Base-by-base conservation (phyloP, 345 rosid species). In the Clausena lansium region DNA sequence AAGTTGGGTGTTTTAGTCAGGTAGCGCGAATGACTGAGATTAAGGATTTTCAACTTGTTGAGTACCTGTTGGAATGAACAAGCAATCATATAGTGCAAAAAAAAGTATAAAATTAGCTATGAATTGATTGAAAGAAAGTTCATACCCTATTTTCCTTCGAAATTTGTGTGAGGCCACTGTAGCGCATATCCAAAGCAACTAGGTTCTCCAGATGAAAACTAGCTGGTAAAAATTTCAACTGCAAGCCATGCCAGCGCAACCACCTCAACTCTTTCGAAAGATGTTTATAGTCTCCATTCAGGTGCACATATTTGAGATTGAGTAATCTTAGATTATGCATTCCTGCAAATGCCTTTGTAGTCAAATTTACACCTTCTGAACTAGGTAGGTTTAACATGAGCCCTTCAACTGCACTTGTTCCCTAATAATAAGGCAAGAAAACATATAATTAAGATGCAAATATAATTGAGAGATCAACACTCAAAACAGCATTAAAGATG, bases 221-320 rank as follows among this genome's bases (percentile, higher is more conserved):
- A n/a, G 68, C 41, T 33, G 41, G 68, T 33, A 64, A 1, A 15
- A 32, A 5, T 19, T 64, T 64, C 41, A 33, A 64, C 15, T 30
- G 68, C n/a, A 64, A 64, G n/a, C 68, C 41, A 64, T 64, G n/a
- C 68, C 68, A 64, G 32, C n/a, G 4, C 41, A 64, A 64, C 39
- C n/a, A 64, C 32, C 68, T 64, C 41, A 64, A 15, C 4, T 64
- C 19, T 64, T 64, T 64, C 2, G 68, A 64, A 64, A 64, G 68
- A 64, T 64, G 17, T 9, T 33, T 13, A 19, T 64, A 64, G 22
- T 33, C 68, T 17, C 68, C 39, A 17, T 15, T 14, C 8, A 64
- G 41, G 39, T 32, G 22, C 11, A 33, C 22, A 64, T 64, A 4
- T 14, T 64, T 32, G 38, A 64, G 41, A 64, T 15, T 30, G 4